Percentiles rank a stretch among this genome's conserved stretches.
These are phyloP conservation scores for Starmerella vaccinii DNA, from an alignment of 805 yeast species.

Conservation along the genomic window DNA sequence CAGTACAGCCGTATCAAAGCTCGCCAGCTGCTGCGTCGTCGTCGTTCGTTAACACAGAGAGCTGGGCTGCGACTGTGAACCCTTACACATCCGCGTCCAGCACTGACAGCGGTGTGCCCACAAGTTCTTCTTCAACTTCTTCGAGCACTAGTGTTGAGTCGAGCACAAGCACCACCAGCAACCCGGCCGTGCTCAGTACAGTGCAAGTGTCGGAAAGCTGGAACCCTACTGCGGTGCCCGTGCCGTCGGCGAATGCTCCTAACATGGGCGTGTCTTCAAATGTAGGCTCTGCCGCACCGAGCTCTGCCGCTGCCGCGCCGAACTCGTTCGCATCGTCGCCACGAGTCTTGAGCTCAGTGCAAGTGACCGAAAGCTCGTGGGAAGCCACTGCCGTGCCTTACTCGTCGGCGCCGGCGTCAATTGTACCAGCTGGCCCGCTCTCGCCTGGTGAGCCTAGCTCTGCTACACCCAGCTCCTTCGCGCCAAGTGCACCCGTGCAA, in stretches of 20 bases:
- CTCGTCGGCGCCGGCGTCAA: not conserved
- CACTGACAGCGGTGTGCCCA: too few species aligned
- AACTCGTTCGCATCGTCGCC: not conserved
- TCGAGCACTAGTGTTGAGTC: not conserved
- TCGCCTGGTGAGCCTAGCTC: too few species aligned
- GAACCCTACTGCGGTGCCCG: not conserved
- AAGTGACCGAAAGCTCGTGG: not conserved
- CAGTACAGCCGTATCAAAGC: not conserved
- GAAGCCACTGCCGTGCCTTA: not conserved
- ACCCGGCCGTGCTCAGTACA: not conserved
- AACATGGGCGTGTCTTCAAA: not conserved
- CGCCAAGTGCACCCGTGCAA: constrained; percentile 19
- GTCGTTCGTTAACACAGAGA: not conserved
- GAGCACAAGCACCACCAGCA: not conserved
- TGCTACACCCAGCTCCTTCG: not conserved
- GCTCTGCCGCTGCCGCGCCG: not conserved
- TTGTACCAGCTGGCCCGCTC: not conserved
- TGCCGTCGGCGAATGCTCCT: not conserved
- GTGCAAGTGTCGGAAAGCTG: not conserved
- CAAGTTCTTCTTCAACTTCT: too few species aligned
- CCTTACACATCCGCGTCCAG: not conserved
- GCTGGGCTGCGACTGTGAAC: not conserved
- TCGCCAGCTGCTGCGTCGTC: not conserved
- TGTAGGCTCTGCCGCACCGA: not conserved
- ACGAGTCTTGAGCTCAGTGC: not conserved